Percentiles rank a stretch among this genome's conserved stretches.
These are phyloP conservation scores for Suhomyces maxii DNA, from an alignment of 1,139 yeast species.

Conservation along the genomic window DNA sequence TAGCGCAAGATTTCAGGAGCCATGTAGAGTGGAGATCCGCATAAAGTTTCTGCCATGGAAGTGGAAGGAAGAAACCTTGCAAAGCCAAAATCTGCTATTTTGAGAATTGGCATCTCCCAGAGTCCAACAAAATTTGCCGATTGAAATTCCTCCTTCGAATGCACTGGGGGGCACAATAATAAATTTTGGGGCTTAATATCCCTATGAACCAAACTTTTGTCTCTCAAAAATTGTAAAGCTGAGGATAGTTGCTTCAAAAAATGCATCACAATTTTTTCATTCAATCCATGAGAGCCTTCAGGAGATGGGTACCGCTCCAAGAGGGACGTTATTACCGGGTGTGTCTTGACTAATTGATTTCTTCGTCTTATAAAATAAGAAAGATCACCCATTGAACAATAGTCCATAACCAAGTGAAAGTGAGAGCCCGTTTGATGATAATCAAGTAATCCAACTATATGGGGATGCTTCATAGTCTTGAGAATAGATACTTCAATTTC, in stretches of 20 bases:
- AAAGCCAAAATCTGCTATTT: conserved; percentile 96
- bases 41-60: conserved; percentile 91
- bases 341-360: conserved; percentile 67
- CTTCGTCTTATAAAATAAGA: conserved; percentile 81
- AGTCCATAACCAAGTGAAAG: conserved; percentile 94
- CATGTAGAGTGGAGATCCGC: conserved; percentile 98
- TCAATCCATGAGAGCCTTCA: conserved; percentile 71
- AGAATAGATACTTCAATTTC: conserved; percentile 88
- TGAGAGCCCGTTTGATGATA: conserved; percentile 76
- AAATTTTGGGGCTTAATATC: conserved; percentile 95
- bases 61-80: conserved; percentile 92
- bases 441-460: conserved; percentile 82
- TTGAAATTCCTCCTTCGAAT: conserved; percentile 59
- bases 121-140: conserved; percentile 65
- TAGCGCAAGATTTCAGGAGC: conserved; percentile 95
- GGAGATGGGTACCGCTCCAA: conserved; percentile 85
- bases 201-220: conserved; percentile 83
- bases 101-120: conserved; percentile 86
- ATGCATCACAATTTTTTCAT: conserved; percentile 75
- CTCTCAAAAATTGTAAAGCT: conserved; percentile 78
- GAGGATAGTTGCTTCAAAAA: conserved; percentile 84
- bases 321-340: conserved; percentile 76
- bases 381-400: conserved; percentile 91
- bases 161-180: conserved; percentile 72
- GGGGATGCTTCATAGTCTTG: conserved; percentile 87